Percentiles rank a stretch among this genome's conserved stretches.
Evolutionary conservation across 2,329 filamentous ascomycete genomes (phyloP).

Genomic region (Colletotrichum sp.): DNA sequence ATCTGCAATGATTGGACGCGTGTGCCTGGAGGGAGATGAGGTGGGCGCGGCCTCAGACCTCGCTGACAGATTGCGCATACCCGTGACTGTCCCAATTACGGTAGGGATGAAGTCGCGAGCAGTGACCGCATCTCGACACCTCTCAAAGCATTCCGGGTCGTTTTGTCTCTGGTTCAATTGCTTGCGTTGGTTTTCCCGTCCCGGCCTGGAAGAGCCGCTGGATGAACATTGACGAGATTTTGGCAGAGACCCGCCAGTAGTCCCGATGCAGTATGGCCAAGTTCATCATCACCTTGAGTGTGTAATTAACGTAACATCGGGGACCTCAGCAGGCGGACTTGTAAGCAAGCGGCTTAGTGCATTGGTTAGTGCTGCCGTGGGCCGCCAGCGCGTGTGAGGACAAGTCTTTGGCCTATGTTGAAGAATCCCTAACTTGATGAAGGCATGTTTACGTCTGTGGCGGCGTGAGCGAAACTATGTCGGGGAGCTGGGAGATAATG

Average conservation of each 20-base stretch:
- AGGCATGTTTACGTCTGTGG: neutral
- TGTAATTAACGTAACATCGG: neutral
- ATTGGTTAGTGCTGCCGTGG: neutral
- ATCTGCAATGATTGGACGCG: conserved; percentile 1
- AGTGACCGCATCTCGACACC: neutral
- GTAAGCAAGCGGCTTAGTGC: neutral
- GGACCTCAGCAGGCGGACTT: neutral
- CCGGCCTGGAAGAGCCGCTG: neutral
- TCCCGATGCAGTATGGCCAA: neutral
- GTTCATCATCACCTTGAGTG: neutral
- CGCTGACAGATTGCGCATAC: conserved; percentile 8
- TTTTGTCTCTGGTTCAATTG: neutral
- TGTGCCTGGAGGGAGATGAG: neutral
- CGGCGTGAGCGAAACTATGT: neutral
- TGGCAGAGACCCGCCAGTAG: neutral
- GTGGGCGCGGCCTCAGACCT: conserved; percentile 10
- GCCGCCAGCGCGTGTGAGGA: neutral
- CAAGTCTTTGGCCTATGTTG: neutral
- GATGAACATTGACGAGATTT: neutral
- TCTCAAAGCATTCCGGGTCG: neutral
- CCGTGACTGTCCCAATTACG: neutral
- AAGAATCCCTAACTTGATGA: conserved; percentile 7
- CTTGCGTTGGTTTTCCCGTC: neutral
- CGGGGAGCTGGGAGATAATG: neutral
- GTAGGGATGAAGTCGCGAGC: neutral